A percentile compares a stretch with the other conserved stretches of the same genome.
These are phyloP conservation scores for Spathaspora hagerdaliae DNA, from an alignment of 805 yeast genomes.

Conservation along the genomic window DNA sequence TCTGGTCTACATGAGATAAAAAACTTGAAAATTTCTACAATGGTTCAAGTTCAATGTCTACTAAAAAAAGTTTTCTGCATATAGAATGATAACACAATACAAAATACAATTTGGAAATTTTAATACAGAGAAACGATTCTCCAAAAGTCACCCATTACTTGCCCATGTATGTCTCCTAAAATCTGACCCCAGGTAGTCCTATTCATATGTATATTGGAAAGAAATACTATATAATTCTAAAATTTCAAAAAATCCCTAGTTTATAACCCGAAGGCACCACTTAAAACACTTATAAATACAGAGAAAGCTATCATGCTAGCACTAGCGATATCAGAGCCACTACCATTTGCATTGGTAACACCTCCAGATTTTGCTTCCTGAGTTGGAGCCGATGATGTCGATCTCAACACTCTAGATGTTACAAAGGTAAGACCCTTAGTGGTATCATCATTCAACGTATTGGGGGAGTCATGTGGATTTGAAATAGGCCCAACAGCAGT, in stretches of 20 bases:
- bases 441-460: conserved; percentile 14
- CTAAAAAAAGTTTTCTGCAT: no score
- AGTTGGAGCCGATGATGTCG: conserved; percentile 10
- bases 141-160: no score
- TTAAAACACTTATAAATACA: conserved; percentile 4
- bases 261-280: conserved; percentile 10
- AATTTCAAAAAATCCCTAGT: not conserved
- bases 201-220: no score
- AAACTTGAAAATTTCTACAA: no score
- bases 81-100: no score
- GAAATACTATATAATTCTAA: no score
- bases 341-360: conserved; percentile 3
- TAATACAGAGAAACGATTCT: no score
- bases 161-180: no score
- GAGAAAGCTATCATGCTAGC: conserved; percentile 1
- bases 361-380: not conserved
- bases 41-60: no score
- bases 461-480: conserved; percentile 10
- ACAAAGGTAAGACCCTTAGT: conserved; percentile 22
- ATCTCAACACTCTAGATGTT: conserved; percentile 28
- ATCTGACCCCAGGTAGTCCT: no score
- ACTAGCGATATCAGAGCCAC: not conserved
- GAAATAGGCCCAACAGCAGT: conserved; percentile 5
- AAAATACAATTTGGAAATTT: no score
- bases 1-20: no score